phyloP scores from a whole-genome alignment of 176 grass and related monocot genomes.

The Ensete ventricosum region DNA sequence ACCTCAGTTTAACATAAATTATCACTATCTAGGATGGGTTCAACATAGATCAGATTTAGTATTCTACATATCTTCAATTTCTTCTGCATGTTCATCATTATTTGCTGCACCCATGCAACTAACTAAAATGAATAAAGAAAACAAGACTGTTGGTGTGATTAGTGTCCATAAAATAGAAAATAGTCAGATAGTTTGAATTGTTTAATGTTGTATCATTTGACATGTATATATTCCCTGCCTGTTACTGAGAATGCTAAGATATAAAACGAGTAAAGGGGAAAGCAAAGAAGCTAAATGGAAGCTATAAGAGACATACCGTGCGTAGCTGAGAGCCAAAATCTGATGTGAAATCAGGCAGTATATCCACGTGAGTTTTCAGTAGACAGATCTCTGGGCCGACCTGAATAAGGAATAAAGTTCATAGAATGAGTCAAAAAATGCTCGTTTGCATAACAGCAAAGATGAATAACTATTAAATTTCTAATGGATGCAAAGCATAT shows the following conservation, averaged over 20 bases:
- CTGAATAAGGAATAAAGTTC: conserved; percentile 23
- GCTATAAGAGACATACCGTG: conserved; percentile 30
- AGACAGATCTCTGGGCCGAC: conserved; percentile 80
- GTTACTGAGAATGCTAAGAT: neutral
- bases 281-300: neutral
- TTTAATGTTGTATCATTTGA: too few species aligned
- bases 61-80: too few species aligned
- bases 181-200: too few species aligned
- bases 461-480: neutral
- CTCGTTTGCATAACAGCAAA: neutral
- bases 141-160: too few species aligned
- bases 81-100: too few species aligned
- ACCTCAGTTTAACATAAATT: too few species aligned
- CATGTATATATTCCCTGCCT: neutral
- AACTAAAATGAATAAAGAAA: too few species aligned
- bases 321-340: conserved; percentile 65
- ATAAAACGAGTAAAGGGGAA: neutral
- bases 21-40: too few species aligned
- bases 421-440: neutral
- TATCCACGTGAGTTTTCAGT: conserved; percentile 88
- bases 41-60: too few species aligned
- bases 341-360: conserved; percentile 78
- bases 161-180: too few species aligned
- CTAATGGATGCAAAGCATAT: too few species aligned
- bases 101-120: too few species aligned